Evolutionary conservation across 2,329 filamentous ascomycete genomes (phyloP).

Genomic region (Plenodomus biglobosus): DNA sequence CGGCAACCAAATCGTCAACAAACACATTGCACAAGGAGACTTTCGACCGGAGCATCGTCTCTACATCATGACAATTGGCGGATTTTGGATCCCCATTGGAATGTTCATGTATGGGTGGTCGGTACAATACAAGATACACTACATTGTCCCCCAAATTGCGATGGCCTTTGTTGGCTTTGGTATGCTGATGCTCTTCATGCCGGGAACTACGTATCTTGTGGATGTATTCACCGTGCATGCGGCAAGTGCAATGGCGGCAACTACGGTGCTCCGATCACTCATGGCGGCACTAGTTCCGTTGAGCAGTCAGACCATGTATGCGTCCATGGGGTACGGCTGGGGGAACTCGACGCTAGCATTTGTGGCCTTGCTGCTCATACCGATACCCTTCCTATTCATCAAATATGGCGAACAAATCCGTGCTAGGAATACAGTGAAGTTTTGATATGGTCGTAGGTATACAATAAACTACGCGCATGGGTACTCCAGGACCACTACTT

Average conservation of each 20-base stretch:
- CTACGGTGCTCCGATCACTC: slow-evolving; percentile 44
- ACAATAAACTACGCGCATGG: no score
- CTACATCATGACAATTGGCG: slow-evolving; percentile 38
- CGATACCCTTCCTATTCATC: slow-evolving; percentile 43
- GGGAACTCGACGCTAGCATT: slow-evolving; percentile 44
- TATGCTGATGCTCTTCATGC: slow-evolving; percentile 44
- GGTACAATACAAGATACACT: slow-evolving; percentile 38
- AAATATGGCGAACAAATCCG: slow-evolving; percentile 39
- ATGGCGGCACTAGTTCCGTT: slow-evolving; percentile 46
- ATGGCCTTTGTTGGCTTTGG: slow-evolving; percentile 41
- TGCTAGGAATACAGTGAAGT: slow-evolving; percentile 29
- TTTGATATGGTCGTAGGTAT: slow-evolving; percentile 11
- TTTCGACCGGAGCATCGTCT: slow-evolving; percentile 43
- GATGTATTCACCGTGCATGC: slow-evolving; percentile 48
- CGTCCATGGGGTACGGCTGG: slow-evolving; percentile 45
- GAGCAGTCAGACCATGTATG: slow-evolving; percentile 45
- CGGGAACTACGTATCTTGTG: slow-evolving; percentile 45
- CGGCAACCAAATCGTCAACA: slow-evolving; percentile 35
- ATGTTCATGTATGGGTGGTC: slow-evolving; percentile 46
- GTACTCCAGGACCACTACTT: no score
- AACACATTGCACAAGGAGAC: slow-evolving; percentile 34
- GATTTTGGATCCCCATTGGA: slow-evolving; percentile 37
- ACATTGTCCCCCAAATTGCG: slow-evolving; percentile 41
- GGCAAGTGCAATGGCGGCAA: slow-evolving; percentile 48
- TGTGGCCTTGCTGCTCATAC: slow-evolving; percentile 30